phyloP scores from a whole-genome alignment of 2,329 filamentous ascomycete species.

The Cadophora malorum region DNA sequence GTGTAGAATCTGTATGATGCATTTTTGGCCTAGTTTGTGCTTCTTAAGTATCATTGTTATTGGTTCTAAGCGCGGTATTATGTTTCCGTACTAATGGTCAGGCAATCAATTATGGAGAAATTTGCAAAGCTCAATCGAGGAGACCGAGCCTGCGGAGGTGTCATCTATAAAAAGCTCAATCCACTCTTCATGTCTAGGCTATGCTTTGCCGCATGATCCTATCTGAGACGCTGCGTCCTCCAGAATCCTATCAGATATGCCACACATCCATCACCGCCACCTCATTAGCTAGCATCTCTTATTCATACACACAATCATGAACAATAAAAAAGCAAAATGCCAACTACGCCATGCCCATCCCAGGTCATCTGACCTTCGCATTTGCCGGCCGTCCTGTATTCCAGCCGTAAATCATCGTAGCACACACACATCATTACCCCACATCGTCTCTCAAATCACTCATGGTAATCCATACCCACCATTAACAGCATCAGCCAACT shows the following conservation, averaged over 20 bases:
- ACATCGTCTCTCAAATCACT: background rate
- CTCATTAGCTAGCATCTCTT: background rate
- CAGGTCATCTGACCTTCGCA: too few species aligned
- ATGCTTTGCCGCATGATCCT: background rate
- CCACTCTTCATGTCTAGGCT: background rate
- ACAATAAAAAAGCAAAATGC: background rate
- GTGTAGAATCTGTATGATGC: background rate
- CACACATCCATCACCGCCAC: background rate
- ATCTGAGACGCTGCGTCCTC: background rate
- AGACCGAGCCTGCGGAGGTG: background rate
- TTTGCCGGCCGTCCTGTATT: background rate
- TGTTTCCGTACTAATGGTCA: too few species aligned
- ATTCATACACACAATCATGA: background rate
- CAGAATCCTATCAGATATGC: background rate
- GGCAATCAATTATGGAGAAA: too few species aligned
- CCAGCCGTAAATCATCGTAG: background rate
- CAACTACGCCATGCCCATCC: background rate
- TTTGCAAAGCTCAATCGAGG: background rate
- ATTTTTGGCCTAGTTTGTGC: too few species aligned
- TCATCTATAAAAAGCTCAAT: background rate
- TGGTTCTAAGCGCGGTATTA: too few species aligned
- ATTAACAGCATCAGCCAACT: constrained; percentile 65
- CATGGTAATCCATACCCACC: constrained; percentile 50
- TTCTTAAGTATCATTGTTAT: too few species aligned
- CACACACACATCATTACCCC: background rate